phyloP scores from a whole-genome alignment of 1,284 basidiomycete species.

The Polyporus tsugae region DNA sequence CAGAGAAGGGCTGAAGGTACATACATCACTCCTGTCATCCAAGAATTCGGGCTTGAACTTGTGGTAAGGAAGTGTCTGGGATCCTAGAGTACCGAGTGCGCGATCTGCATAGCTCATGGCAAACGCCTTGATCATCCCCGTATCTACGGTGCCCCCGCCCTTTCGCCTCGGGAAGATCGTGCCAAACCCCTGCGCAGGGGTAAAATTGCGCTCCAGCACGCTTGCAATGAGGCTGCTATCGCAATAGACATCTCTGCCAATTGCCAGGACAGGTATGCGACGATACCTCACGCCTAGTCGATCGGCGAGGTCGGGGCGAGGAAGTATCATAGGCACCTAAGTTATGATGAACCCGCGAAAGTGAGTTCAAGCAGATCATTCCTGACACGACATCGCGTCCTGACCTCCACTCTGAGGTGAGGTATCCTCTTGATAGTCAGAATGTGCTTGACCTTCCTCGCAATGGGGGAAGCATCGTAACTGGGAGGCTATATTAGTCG shows the following conservation, averaged over 20 bases:
- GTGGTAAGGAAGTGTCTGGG: conserved; percentile 54
- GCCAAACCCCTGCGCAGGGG: conserved; percentile 50
- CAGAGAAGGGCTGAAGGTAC: conserved; percentile 19
- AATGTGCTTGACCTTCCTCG: conserved; percentile 60
- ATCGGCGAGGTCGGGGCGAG: conserved; percentile 59
- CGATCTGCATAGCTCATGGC: conserved; percentile 54
- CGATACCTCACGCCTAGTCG: conserved; percentile 60
- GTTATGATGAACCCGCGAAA: background rate
- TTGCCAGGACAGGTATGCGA: conserved; percentile 61
- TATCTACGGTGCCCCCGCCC: conserved; percentile 49
- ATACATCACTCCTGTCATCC: conserved; percentile 54
- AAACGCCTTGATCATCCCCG: conserved; percentile 56
- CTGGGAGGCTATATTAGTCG: background rate
- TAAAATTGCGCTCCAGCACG: conserved; percentile 57
- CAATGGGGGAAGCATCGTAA: conserved; percentile 61
- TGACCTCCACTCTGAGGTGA: conserved; percentile 56
- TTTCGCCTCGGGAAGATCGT: conserved; percentile 57
- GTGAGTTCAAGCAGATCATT: background rate
- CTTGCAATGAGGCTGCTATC: conserved; percentile 58
- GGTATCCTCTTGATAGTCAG: conserved; percentile 58
- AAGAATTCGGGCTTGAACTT: conserved; percentile 58
- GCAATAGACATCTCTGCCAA: conserved; percentile 62
- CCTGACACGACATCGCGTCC: background rate
- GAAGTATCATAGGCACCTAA: conserved; percentile 57
- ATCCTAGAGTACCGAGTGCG: conserved; percentile 49